These are phyloP conservation scores for Trypanosoma scelopori DNA, from an alignment of 208 protist genomes.

Conservation along the genomic window DNA sequence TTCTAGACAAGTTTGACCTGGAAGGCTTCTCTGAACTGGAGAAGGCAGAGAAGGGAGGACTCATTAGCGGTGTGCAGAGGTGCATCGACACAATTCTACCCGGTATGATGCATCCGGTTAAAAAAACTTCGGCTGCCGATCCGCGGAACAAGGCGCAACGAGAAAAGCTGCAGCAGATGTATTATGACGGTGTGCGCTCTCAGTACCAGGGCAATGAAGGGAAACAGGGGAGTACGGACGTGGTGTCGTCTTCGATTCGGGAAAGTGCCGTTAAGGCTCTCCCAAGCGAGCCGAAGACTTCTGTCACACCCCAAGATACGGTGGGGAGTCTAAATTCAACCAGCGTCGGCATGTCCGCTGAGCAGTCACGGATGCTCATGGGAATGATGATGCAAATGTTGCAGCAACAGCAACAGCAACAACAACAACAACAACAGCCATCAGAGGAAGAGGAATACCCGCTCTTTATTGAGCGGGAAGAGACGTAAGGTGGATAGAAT, in stretches of 20 bases:
- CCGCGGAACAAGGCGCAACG: conserved; percentile 44
- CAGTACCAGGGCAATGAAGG: conserved; percentile 31
- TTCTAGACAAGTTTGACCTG: conserved; percentile 64
- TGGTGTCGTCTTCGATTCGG: conserved; percentile 6
- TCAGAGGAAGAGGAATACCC: background rate
- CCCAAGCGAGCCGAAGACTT: background rate
- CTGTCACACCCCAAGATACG: background rate
- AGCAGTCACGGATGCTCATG: conserved; percentile 32
- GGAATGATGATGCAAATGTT: conserved; percentile 38
- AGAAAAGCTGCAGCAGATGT: conserved; percentile 43
- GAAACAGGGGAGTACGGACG: conserved; percentile 33
- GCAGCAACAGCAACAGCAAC: conserved; percentile 34
- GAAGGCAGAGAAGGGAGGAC: conserved; percentile 69
- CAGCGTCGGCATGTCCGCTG: background rate
- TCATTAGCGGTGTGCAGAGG: conserved; percentile 43
- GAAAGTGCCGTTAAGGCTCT: conserved; percentile 8
- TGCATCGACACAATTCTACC: conserved; percentile 63
- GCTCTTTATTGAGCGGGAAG: background rate
- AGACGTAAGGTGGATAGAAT: background rate
- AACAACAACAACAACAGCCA: conserved; percentile 17
- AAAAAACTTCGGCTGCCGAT: conserved; percentile 21
- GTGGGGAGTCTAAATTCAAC: background rate
- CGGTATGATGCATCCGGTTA: conserved; percentile 53
- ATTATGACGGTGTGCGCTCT: conserved; percentile 35
- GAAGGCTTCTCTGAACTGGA: conserved; percentile 57